Percentiles rank a stretch among this genome's conserved stretches.
phyloP scores from a whole-genome alignment of 1,284 basidiomycete species.

The Puccinia novopanici region DNA sequence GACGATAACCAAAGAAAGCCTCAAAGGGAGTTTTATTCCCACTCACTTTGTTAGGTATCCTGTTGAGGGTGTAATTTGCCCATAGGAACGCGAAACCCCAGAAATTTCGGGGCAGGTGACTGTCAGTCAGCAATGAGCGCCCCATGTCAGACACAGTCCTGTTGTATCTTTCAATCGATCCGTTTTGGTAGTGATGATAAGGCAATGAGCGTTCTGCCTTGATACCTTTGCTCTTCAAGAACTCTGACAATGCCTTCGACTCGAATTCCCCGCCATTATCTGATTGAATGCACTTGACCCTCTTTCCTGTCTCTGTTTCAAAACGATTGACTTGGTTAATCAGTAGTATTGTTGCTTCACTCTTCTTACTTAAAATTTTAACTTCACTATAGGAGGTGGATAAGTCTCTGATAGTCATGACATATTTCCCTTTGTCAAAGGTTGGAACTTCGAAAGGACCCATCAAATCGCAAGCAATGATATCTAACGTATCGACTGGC shows the following conservation, averaged over 20 bases:
- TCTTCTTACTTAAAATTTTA: background rate
- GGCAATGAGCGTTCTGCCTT: too few species aligned
- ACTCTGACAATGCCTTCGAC: too few species aligned
- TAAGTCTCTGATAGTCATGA: background rate
- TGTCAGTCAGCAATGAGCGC: background rate
- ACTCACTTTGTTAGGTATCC: background rate
- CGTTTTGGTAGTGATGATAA: too few species aligned
- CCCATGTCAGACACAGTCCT: constrained; percentile 21
- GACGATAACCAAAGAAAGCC: too few species aligned
- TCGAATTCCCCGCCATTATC: too few species aligned
- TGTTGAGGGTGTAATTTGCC: background rate
- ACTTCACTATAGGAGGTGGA: background rate
- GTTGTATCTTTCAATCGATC: background rate
- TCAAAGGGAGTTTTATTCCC: background rate
- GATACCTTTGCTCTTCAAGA: too few species aligned
- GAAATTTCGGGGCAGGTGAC: background rate
- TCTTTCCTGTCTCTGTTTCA: too few species aligned
- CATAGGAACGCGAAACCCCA: constrained; percentile 6
- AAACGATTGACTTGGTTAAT: too few species aligned
- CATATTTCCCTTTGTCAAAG: background rate
- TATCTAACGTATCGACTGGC: background rate
- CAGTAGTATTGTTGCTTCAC: background rate
- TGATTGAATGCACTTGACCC: too few species aligned
- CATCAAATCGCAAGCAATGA: constrained; percentile 27
- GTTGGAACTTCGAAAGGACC: background rate